Evolutionary conservation across 139 green algal genomes (phyloP).

Genomic region (Picochlorum sp.): DNA sequence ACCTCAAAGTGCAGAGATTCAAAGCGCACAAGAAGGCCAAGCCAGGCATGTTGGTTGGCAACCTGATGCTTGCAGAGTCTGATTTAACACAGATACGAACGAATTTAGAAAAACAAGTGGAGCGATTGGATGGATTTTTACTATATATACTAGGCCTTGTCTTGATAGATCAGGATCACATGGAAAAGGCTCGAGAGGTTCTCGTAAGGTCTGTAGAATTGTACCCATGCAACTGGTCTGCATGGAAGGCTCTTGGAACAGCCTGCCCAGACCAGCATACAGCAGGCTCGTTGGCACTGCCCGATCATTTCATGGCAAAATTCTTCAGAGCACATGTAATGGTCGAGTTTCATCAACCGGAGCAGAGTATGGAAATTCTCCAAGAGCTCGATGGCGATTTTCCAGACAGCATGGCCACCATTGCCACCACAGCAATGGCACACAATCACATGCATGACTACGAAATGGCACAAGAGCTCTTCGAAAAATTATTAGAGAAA

Average conservation of each 20-base stretch:
- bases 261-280: slow-evolving; percentile 35
- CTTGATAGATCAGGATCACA: slow-evolving; percentile 40
- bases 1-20: slow-evolving; percentile 77
- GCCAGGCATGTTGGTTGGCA: neutral
- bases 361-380: slow-evolving; percentile 59
- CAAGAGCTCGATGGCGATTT: slow-evolving; percentile 51
- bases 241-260: slow-evolving; percentile 74
- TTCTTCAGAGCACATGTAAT: slow-evolving; percentile 64
- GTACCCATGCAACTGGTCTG: slow-evolving; percentile 88
- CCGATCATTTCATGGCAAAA: slow-evolving; percentile 59
- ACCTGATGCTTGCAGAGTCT: neutral
- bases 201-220: slow-evolving; percentile 41
- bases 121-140: slow-evolving; percentile 47
- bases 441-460: slow-evolving; percentile 91
- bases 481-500: slow-evolving; percentile 68
- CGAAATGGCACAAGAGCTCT: slow-evolving; percentile 76
- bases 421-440: slow-evolving; percentile 59
- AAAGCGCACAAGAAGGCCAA: slow-evolving; percentile 22
- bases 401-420: slow-evolving; percentile 54
- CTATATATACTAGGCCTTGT: slow-evolving; percentile 73
- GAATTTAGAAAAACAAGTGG: slow-evolving; percentile 14
- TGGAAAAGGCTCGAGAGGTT: slow-evolving; percentile 30
- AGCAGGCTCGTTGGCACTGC: slow-evolving; percentile 31
- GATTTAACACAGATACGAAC: slow-evolving; percentile 11
- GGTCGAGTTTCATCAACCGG: slow-evolving; percentile 74